Conservation (phyloP, 805 yeast species). For the Yamadazyma paraphyllophila region DNA sequence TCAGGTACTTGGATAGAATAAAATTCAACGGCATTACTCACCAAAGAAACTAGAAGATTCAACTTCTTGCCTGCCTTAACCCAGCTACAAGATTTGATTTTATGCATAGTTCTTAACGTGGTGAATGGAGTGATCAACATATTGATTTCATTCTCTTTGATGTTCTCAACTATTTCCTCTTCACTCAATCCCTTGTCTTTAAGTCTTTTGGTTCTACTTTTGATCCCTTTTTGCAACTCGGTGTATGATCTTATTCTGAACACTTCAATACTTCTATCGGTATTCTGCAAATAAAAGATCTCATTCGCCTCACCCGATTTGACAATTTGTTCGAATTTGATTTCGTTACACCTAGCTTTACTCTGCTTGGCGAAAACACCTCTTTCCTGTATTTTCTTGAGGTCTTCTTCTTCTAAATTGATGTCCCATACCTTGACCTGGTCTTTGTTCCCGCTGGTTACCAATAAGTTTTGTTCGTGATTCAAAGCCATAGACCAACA, state of each 20-base stretch:
- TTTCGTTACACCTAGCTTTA: conserved; percentile 63
- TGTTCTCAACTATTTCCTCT: conserved; percentile 50
- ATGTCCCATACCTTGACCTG: conserved; percentile 82
- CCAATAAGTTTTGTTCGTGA: conserved; percentile 38
- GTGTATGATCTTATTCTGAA: conserved; percentile 73
- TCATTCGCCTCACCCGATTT: conserved; percentile 35
- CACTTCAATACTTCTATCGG: conserved; percentile 77
- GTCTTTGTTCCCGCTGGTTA: conserved; percentile 79
- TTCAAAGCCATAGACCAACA: conserved; percentile 79
- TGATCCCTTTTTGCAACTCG: conserved; percentile 75
- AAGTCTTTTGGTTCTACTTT: conserved; percentile 75
- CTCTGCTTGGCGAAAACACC: conserved; percentile 77
- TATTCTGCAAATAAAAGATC: conserved; percentile 69
- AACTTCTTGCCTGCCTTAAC: conserved; percentile 47
- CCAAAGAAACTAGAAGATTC: conserved; percentile 62
- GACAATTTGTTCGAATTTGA: conserved; percentile 45
- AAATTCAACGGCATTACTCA: conserved; percentile 74
- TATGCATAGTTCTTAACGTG: conserved; percentile 60
- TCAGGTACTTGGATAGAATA: conserved; percentile 60
- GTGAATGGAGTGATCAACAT: conserved; percentile 69
- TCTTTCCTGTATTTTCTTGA: conserved; percentile 46
- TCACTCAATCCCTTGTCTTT: conserved; percentile 62
- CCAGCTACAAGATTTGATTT: conserved; percentile 70
- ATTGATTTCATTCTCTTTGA: conserved; percentile 47
- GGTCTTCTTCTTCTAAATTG: conserved; percentile 52